Percentiles rank a stretch among this genome's conserved stretches.
Evolutionary conservation across 257 asterid species (phyloP).

Genomic region (Solanum neorickii): DNA sequence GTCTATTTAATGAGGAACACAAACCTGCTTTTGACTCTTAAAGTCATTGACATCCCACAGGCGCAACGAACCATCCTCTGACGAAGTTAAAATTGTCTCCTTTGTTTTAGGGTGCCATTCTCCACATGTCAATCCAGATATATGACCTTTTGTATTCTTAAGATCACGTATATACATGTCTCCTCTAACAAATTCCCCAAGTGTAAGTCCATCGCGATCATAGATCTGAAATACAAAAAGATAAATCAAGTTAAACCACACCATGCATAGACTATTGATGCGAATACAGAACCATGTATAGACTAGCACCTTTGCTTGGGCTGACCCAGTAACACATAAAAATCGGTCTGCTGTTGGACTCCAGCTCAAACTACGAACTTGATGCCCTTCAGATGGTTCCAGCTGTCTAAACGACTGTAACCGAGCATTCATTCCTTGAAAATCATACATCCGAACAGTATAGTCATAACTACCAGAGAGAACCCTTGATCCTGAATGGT

Average conservation of each 20-base stretch:
- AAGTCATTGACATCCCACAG: slow-evolving; percentile 95
- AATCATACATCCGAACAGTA: slow-evolving; percentile 89
- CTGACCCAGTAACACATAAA: slow-evolving; percentile 96
- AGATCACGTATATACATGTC: slow-evolving; percentile 98
- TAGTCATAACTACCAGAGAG: slow-evolving; percentile 92
- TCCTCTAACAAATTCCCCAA: slow-evolving; percentile 90
- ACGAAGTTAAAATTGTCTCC: slow-evolving; percentile 86
- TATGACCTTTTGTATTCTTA: slow-evolving; percentile 94
- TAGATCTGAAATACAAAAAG: slow-evolving; percentile 47
- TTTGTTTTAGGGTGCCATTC: slow-evolving; percentile 89
- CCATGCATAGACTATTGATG: not conserved
- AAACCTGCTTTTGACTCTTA: slow-evolving; percentile 91
- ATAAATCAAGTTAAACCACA: slow-evolving; percentile 2
- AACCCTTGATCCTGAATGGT: slow-evolving; percentile 87
- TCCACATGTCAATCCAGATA: slow-evolving; percentile 91
- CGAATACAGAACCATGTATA: not conserved
- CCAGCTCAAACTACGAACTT: slow-evolving; percentile 96
- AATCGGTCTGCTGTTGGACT: slow-evolving; percentile 90
- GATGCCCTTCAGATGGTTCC: slow-evolving; percentile 98
- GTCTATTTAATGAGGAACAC: slow-evolving; percentile 1
- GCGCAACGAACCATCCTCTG: slow-evolving; percentile 91
- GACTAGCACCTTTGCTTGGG: slow-evolving; percentile 77
- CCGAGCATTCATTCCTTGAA: slow-evolving; percentile 95
- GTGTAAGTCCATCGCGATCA: slow-evolving; percentile 94
- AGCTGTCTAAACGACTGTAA: slow-evolving; percentile 92